Evolutionary conservation across 139 green algal genomes (phyloP).

Genomic region (Helicosporidium sp.): DNA sequence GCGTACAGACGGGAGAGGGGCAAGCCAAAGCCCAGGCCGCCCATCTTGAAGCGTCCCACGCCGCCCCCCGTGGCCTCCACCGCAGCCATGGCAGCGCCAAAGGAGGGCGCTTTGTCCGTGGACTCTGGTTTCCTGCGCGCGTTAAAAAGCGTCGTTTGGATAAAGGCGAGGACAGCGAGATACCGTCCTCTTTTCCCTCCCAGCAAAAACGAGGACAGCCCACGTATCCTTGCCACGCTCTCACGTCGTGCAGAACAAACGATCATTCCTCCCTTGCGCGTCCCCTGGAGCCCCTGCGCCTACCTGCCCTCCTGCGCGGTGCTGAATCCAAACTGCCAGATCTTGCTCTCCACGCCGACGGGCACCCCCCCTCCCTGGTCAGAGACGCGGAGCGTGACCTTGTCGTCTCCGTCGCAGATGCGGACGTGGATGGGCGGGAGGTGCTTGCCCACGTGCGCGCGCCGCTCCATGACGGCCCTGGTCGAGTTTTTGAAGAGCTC

Average conservation of each 20-base stretch:
- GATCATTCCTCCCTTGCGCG: neutral
- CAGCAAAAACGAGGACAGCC: neutral
- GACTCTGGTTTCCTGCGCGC: too few species aligned
- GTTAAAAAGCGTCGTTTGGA: too few species aligned
- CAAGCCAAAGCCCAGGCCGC: conserved; percentile 71
- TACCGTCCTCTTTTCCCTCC: conserved; percentile 1
- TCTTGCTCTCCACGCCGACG: conserved; percentile 16
- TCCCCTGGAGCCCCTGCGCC: neutral
- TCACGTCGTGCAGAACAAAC: neutral
- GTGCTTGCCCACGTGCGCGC: neutral
- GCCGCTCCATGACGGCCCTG: conserved; percentile 33
- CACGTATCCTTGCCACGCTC: neutral
- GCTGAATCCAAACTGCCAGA: conserved; percentile 58
- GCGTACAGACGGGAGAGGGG: conserved; percentile 70
- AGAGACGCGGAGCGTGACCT: conserved; percentile 30
- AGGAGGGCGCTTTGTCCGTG: conserved; percentile 4
- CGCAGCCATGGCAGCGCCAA: conserved; percentile 5
- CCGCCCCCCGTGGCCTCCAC: too few species aligned
- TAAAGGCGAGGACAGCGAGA: too few species aligned
- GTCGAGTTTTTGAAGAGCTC: conserved; percentile 77
- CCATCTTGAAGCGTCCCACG: conserved; percentile 29
- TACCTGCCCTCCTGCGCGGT: conserved; percentile 8
- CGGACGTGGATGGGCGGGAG: conserved; percentile 41
- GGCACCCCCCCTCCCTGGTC: conserved; percentile 67
- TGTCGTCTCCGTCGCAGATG: conserved; percentile 30